Evolutionary conservation across 1,284 basidiomycete species (phyloP), one percentile per base, ranked within the genome.

Genomic region (Tetrapyrgos nigripes): DNA sequence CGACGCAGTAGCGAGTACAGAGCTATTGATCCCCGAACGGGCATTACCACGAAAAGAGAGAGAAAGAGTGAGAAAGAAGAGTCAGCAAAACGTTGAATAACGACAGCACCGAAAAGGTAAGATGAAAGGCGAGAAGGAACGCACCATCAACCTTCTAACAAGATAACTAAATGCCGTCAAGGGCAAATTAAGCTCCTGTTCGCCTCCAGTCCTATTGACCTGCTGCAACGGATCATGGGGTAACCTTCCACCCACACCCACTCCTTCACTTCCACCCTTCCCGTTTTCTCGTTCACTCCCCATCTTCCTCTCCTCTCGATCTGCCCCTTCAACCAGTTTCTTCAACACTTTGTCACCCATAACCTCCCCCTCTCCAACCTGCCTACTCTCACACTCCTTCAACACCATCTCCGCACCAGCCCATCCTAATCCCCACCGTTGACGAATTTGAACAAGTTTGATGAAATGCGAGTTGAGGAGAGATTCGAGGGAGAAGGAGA

Each of bases 131-230:
- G 37, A 14, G 26, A 46, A 37, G 23, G 45, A 21, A 66, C 77
- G 56, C 63, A 87, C 86, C 59, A 81, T 79, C 44, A 89, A 69
- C n/a, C n/a, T n/a, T n/a, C n/a, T n/a, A 26, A 88, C 63, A 10
- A 88, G 74, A 66, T 87, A 88, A 48, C 76, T 81, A 64, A 86
- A 88, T 3, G 86, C 82, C 1, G 81, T 74, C n/a, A 85, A 71
- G 0, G 82, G 79, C 3, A 88, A 66, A 57, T 89, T 88, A 60
- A 87, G 71, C 2, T 77, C 66, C 1, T 73, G 68, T 1, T 67
- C 63, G 3, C 64, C 55, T 5, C 63, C 68, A 63, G 2, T 66
- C 69, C 1, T 63, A 55, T 1, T 87, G 69, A n/a, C 6, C 14
- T 40, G 13, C 37, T n/a, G 8, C 31, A 74, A 29, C 68, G 37